phyloP scores from a whole-genome alignment of 2,329 filamentous ascomycete genomes.

The Curvularia hawaiiensis region DNA sequence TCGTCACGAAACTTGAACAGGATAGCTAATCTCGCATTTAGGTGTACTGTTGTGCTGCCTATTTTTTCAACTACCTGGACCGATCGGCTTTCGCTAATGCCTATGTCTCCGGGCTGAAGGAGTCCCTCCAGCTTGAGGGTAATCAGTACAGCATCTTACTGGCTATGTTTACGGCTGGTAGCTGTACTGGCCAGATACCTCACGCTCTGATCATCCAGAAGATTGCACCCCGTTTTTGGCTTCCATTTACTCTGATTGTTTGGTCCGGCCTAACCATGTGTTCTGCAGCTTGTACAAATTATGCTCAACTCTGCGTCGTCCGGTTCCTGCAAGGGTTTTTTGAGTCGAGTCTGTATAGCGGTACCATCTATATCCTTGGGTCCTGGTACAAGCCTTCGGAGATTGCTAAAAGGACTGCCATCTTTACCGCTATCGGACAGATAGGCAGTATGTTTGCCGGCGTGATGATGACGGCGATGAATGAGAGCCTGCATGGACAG shows the following conservation, averaged over 20 bases:
- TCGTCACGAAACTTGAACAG: neutral
- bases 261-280: constrained; percentile 40
- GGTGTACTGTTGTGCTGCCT: constrained; percentile 39
- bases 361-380: constrained; percentile 39
- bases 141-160: constrained; percentile 39
- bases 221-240: constrained; percentile 35
- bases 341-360: constrained; percentile 36
- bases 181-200: constrained; percentile 37
- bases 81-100: constrained; percentile 36
- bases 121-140: constrained; percentile 30
- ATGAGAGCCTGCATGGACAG: constrained; percentile 28
- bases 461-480: constrained; percentile 43
- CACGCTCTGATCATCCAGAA: constrained; percentile 39
- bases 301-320: constrained; percentile 33
- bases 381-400: constrained; percentile 37
- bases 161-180: constrained; percentile 37
- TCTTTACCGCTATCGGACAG: constrained; percentile 38
- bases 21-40: neutral
- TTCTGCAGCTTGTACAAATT: constrained; percentile 35
- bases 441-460: constrained; percentile 42
- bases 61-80: constrained; percentile 43
- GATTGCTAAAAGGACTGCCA: constrained; percentile 38
- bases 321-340: constrained; percentile 37
- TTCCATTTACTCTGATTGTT: constrained; percentile 34
- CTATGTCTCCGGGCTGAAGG: constrained; percentile 38